Evolutionary conservation across 2,329 filamentous ascomycete genomes (phyloP).

Genomic region (Stenocarpella maydis): DNA sequence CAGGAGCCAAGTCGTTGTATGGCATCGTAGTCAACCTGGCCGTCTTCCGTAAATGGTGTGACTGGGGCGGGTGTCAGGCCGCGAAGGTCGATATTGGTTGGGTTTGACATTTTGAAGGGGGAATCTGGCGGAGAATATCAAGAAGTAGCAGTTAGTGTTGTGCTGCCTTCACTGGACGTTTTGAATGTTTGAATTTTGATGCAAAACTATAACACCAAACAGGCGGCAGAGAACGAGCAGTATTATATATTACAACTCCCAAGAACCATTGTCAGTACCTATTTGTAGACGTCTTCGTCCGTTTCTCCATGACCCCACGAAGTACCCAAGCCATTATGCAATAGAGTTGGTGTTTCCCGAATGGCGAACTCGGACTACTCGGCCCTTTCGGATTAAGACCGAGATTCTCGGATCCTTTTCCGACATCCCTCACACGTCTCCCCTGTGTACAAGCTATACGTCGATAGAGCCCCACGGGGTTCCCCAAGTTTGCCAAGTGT

Average conservation of each 20-base stretch:
- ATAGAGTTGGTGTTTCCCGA: too few species aligned
- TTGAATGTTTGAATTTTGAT: not conserved
- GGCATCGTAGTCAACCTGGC: not conserved
- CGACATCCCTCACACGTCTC: not conserved
- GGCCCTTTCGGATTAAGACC: not conserved
- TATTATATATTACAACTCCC: not conserved
- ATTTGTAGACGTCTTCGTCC: too few species aligned
- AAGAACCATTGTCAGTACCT: not conserved
- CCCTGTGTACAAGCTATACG: too few species aligned
- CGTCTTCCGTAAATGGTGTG: not conserved
- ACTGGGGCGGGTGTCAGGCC: slow-evolving; percentile 1
- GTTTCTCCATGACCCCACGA: too few species aligned
- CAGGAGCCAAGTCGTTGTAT: slow-evolving; percentile 6
- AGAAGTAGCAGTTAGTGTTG: not conserved
- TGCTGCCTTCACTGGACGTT: not conserved
- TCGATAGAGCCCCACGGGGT: not conserved
- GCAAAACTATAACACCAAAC: not conserved
- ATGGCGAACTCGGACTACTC: not conserved
- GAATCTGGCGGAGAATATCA: not conserved
- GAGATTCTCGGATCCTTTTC: not conserved
- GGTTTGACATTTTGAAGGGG: not conserved
- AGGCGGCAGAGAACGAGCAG: not conserved
- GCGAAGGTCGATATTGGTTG: not conserved
- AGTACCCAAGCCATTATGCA: too few species aligned
- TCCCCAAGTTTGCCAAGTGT: not conserved